These are phyloP conservation scores for Cercospora berteroae DNA, from an alignment of 2,329 filamentous ascomycete genomes.

Conservation along the genomic window DNA sequence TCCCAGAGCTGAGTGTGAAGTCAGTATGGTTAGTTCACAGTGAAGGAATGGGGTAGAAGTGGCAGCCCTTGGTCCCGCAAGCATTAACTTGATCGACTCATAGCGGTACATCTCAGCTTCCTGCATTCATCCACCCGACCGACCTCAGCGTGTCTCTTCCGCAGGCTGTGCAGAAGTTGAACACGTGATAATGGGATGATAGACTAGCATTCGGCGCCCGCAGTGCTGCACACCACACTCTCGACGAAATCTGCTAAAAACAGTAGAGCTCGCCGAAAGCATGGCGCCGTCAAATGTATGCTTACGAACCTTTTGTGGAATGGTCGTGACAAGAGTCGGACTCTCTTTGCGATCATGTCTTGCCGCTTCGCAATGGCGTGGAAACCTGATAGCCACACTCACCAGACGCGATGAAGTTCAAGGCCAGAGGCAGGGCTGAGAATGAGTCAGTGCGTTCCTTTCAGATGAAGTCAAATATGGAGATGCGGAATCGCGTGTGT, in stretches of 20 bases:
- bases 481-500: slow-evolving; percentile 31
- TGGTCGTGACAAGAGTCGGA: neutral
- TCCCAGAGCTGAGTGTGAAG: slow-evolving; percentile 62
- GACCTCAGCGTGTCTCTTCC: slow-evolving; percentile 1
- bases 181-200: slow-evolving; percentile 9
- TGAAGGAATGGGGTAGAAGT: slow-evolving; percentile 57
- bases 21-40: slow-evolving; percentile 31
- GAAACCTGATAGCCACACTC: slow-evolving; percentile 54
- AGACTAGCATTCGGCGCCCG: slow-evolving; percentile 66
- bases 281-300: slow-evolving; percentile 23
- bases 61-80: slow-evolving; percentile 98
- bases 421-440: slow-evolving; percentile 71
- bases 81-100: slow-evolving; percentile 98
- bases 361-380: slow-evolving; percentile 16
- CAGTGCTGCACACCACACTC: slow-evolving; percentile 60
- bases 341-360: slow-evolving; percentile 4
- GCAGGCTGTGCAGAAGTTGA: neutral
- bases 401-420: slow-evolving; percentile 91
- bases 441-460: slow-evolving; percentile 26
- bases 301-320: slow-evolving; percentile 23
- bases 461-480: slow-evolving; percentile 33
- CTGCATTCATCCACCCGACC: slow-evolving; percentile 34
- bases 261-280: slow-evolving; percentile 4
- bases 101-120: slow-evolving; percentile 95
- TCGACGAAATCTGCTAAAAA: neutral